phyloP scores from a whole-genome alignment of 495 filamentous ascomycete genomes.

The Apiosordaria backusii region DNA sequence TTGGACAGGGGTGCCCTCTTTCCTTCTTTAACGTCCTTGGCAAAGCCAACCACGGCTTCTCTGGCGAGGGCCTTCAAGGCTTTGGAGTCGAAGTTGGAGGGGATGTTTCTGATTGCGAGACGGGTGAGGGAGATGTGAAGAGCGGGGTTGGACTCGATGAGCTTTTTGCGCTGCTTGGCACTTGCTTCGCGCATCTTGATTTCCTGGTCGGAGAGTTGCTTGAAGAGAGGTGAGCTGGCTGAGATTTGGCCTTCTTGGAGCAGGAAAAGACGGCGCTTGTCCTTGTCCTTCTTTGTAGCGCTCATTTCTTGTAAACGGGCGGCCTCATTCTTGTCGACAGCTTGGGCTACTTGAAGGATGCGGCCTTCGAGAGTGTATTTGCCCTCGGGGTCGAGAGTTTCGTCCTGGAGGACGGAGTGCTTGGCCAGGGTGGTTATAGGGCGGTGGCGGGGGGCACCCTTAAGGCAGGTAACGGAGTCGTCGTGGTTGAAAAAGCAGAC shows the following conservation, averaged over 20 bases:
- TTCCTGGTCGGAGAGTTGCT: constrained; percentile 73
- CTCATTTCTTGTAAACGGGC: constrained; percentile 67
- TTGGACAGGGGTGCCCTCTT: constrained; percentile 71
- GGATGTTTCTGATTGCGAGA: constrained; percentile 91
- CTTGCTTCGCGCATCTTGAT: constrained; percentile 84
- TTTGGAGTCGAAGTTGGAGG: constrained; percentile 77
- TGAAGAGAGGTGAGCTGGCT: constrained; percentile 65
- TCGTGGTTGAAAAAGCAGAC: constrained; percentile 81
- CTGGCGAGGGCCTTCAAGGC: constrained; percentile 87
- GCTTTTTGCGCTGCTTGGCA: constrained; percentile 77
- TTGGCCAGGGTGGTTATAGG: constrained; percentile 49
- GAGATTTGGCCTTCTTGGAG: constrained; percentile 81
- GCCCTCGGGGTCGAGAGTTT: constrained; percentile 68
- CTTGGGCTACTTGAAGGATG: constrained; percentile 75
- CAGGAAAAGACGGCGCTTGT: constrained; percentile 90
- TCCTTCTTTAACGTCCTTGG: constrained; percentile 77
- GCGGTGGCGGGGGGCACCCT: constrained; percentile 59
- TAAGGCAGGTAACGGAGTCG: constrained; percentile 69
- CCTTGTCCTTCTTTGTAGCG: constrained; percentile 65
- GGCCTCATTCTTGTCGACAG: constrained; percentile 78
- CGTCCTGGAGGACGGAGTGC: constrained; percentile 80
- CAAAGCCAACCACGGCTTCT: constrained; percentile 87
- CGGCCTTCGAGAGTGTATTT: constrained; percentile 87
- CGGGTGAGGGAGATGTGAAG: constrained; percentile 89
- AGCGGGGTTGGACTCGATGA: constrained; percentile 85